phyloP scores from a whole-genome alignment of 23 red algal genomes.

The Gracilariopsis chorda region DNA sequence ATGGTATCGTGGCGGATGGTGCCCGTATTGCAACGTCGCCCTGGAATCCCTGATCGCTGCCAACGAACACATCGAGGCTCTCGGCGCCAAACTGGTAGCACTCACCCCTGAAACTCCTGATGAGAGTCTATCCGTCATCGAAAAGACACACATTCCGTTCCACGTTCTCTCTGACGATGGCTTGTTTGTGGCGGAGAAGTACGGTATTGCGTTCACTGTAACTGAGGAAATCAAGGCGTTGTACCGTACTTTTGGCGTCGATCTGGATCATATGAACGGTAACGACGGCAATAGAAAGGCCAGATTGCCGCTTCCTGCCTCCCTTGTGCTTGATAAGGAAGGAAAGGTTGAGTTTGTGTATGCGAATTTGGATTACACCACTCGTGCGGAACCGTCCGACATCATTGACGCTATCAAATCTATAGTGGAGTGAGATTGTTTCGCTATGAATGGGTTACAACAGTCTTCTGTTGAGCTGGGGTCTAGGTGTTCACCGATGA shows the following conservation, averaged over 20 bases:
- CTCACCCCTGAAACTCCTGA: constrained; percentile 27
- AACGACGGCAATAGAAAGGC: constrained; percentile 18
- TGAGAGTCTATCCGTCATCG: constrained; percentile 9
- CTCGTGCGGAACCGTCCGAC: constrained; percentile 9
- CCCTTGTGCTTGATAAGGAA: constrained; percentile 26
- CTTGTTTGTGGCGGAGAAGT: constrained; percentile 17
- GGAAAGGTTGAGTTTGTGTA: constrained; percentile 5
- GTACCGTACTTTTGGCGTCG: constrained; percentile 22
- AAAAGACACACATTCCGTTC: constrained; percentile 17
- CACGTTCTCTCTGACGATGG: constrained; percentile 18
- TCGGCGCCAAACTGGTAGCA: constrained; percentile 17
- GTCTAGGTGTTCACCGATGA: no score
- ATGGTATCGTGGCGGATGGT: constrained; percentile 45
- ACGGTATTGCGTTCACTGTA: constrained; percentile 24
- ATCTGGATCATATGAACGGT: constrained; percentile 38
- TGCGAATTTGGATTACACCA: constrained; percentile 30
- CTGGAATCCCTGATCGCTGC: constrained; percentile 14
- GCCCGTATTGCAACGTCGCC: constrained; percentile 41
- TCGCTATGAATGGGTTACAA: not conserved
- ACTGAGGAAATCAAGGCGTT: constrained; percentile 16
- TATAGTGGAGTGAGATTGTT: not conserved
- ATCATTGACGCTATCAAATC: constrained; percentile 12
- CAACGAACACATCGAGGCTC: constrained; percentile 1
- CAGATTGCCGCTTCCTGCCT: constrained; percentile 15
- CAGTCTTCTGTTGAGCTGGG: no score